Conservation (phyloP, 176 grass and related monocot genomes). For the Triticum turgidum region DNA sequence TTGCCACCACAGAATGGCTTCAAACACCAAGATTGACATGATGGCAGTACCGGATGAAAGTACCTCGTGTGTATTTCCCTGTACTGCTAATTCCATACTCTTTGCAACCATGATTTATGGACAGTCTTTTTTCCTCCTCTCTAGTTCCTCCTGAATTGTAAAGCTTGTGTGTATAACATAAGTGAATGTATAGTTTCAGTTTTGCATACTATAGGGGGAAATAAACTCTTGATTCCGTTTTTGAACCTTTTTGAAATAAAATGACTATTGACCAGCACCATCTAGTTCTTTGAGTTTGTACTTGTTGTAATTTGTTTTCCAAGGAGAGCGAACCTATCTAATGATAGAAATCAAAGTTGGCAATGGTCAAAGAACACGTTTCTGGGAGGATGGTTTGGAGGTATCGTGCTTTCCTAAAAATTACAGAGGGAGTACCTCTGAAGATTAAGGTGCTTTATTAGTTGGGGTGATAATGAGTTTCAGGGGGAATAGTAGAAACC, state of each 20-base stretch:
- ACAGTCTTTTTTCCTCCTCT: not conserved
- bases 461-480: too few species aligned
- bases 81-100: conserved; percentile 4
- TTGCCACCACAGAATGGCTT: conserved; percentile 5
- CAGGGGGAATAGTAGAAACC: too few species aligned
- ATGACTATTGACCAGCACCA: conserved; percentile 4
- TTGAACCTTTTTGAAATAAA: conserved; percentile 30
- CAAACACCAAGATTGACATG: conserved; percentile 3
- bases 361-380: not conserved
- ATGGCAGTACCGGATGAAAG: not conserved
- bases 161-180: conserved; percentile 28
- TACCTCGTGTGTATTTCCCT: not conserved
- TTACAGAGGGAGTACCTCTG: too few species aligned
- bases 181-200: conserved; percentile 28
- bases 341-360: too few species aligned
- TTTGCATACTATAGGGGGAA: conserved; percentile 4
- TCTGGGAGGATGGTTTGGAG: too few species aligned
- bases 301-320: not conserved
- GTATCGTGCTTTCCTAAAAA: too few species aligned
- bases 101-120: not conserved
- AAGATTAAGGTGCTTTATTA: too few species aligned
- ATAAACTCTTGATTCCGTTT: not conserved
- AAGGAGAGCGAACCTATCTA: not conserved
- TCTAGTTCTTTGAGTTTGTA: not conserved
- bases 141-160: conserved; percentile 33